phyloP scores from a whole-genome alignment of 208 protist genomes.

The Leishmania tropica region DNA sequence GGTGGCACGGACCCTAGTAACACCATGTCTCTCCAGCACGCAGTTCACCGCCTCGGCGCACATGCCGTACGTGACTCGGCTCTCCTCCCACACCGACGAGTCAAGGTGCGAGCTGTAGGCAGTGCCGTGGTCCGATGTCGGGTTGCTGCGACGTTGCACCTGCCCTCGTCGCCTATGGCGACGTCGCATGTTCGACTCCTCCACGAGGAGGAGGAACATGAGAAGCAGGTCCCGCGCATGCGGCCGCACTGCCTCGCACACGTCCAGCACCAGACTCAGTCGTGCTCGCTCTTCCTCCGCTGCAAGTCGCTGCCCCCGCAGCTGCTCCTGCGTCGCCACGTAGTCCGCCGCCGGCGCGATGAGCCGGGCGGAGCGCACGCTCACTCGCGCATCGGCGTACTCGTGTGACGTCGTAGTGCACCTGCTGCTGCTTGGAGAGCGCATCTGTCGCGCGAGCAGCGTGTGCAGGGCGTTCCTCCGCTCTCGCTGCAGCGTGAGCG shows the following conservation, averaged over 20 bases:
- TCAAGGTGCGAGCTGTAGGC: not conserved
- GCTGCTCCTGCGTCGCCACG: conserved; percentile 18
- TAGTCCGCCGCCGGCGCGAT: conserved; percentile 4
- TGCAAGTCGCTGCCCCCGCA: conserved; percentile 12
- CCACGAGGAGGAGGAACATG: conserved; percentile 40
- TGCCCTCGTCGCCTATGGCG: not conserved
- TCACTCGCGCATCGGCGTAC: not conserved
- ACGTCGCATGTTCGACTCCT: conserved; percentile 27
- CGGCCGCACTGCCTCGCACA: conserved; percentile 55
- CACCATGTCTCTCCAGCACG: conserved; percentile 55
- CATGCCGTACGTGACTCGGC: conserved; percentile 27
- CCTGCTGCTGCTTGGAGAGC: not conserved
- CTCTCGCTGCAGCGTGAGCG: conserved; percentile 12
- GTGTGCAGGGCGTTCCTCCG: conserved; percentile 13
- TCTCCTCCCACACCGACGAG: conserved; percentile 15
- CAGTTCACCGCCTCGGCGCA: conserved; percentile 67
- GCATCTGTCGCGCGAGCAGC: conserved; percentile 21
- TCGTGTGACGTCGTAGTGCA: not conserved
- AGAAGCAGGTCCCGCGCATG: conserved; percentile 57
- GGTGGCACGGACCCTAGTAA: conserved; percentile 35
- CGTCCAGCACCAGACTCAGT: conserved; percentile 34
- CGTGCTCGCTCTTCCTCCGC: conserved; percentile 32
- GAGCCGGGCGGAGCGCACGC: not conserved
- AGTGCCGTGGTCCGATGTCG: not conserved
- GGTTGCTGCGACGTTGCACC: not conserved